Evolutionary conservation across 1,284 basidiomycete species (phyloP).

Genomic region (Xerocomus minutiporus): DNA sequence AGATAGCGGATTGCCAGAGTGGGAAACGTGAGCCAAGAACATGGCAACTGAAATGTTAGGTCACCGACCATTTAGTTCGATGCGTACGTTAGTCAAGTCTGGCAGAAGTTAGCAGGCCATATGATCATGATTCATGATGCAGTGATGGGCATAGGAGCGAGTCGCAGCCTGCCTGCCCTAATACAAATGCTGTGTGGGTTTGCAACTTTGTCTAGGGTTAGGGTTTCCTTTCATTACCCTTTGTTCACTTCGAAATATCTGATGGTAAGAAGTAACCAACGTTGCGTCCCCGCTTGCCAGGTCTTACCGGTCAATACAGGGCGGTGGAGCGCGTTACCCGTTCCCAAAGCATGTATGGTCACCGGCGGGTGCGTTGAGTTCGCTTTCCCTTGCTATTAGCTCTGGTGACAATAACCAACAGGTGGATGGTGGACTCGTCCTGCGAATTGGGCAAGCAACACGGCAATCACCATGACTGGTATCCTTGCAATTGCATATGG

Average conservation of each 20-base stretch:
- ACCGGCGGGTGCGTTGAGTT: slow-evolving; percentile 47
- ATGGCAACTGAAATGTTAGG: no score
- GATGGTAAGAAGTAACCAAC: slow-evolving; percentile 13
- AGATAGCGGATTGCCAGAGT: no score
- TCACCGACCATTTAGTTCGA: no score
- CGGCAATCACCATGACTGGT: slow-evolving; percentile 54
- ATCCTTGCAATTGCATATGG: slow-evolving; percentile 56
- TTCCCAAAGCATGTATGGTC: slow-evolving; percentile 71
- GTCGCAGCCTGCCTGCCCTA: no score
- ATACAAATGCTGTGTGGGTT: no score
- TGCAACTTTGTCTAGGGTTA: background rate
- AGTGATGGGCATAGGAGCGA: no score
- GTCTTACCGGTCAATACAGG: slow-evolving; percentile 35
- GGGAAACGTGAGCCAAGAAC: no score
- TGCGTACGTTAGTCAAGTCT: no score
- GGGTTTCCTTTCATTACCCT: background rate
- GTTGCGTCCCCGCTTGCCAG: background rate
- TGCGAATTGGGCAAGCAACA: slow-evolving; percentile 67
- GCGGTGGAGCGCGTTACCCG: slow-evolving; percentile 63
- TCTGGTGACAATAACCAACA: slow-evolving; percentile 24
- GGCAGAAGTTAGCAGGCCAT: no score
- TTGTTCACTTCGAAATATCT: no score
- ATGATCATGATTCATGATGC: no score
- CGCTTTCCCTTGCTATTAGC: background rate
- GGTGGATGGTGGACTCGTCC: slow-evolving; percentile 75